A percentile compares a stretch with the other conserved stretches of the same genome.
phyloP scores from a whole-genome alignment of 306 rosid species.

The Cucumis cinereus region DNA sequence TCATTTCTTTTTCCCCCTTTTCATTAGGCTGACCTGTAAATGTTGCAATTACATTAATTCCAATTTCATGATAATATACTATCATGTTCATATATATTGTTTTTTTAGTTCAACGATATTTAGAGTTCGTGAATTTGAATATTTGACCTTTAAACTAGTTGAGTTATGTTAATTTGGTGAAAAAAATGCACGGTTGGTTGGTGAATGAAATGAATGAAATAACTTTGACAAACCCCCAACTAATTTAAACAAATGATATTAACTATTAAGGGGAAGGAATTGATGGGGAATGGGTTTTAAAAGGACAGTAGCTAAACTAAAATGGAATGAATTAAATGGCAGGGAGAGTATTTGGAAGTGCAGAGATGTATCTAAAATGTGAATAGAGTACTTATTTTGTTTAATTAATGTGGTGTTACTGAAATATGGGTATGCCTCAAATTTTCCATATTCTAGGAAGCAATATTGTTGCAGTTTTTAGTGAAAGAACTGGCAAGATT shows the following conservation, averaged over 20 bases:
- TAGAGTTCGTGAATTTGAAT: too few species aligned
- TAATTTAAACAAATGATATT: neutral
- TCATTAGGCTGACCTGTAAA: neutral
- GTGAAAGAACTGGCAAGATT: neutral
- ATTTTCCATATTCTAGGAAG: neutral
- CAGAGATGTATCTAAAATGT: neutral
- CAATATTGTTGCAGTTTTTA: neutral
- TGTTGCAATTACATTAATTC: neutral
- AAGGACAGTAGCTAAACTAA: neutral
- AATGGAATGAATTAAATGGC: conserved; percentile 1
- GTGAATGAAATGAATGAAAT: too few species aligned
- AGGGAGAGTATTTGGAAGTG: neutral
- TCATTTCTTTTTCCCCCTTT: neutral
- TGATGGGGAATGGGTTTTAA: neutral
- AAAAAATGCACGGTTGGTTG: too few species aligned
- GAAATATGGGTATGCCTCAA: neutral
- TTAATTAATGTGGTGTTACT: neutral
- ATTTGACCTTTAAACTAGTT: too few species aligned
- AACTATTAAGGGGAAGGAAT: neutral
- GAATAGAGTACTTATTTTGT: neutral
- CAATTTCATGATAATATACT: neutral
- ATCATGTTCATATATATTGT: too few species aligned
- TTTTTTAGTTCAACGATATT: too few species aligned
- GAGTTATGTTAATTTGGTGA: too few species aligned
- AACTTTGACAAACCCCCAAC: neutral